Conservation (phyloP, 139 green algal species). For the Ettlia oleoabundans region DNA sequence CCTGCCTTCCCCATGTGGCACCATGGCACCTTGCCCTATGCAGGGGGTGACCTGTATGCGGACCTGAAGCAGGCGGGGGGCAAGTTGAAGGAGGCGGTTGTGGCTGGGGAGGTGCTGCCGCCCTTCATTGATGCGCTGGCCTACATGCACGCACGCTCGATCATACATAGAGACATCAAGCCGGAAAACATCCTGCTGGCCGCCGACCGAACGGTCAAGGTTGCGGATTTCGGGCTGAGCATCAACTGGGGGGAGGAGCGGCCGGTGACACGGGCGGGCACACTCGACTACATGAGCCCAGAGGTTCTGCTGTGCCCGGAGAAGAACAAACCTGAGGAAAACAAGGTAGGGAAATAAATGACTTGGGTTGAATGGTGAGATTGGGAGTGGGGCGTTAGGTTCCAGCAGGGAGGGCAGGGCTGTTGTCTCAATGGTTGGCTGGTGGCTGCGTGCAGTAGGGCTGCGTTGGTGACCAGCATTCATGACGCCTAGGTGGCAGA, state of each 20-base stretch:
- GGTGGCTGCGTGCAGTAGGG: background rate
- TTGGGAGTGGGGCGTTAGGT: background rate
- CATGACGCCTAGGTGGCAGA: too few relatives aligned
- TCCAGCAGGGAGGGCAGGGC: background rate
- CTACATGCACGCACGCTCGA: slow-evolving; percentile 60
- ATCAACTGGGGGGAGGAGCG: slow-evolving; percentile 60
- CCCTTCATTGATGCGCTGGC: slow-evolving; percentile 82
- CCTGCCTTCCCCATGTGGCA: background rate
- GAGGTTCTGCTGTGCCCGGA: slow-evolving; percentile 57
- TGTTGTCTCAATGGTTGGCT: background rate
- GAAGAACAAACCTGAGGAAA: slow-evolving; percentile 77
- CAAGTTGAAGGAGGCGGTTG: slow-evolving; percentile 61
- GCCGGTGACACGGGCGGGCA: slow-evolving; percentile 61
- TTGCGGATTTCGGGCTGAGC: slow-evolving; percentile 73
- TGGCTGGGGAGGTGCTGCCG: slow-evolving; percentile 64
- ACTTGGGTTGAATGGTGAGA: too few relatives aligned
- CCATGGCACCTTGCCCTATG: too few relatives aligned
- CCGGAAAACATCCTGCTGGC: slow-evolving; percentile 91
- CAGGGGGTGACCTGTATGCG: slow-evolving; percentile 83
- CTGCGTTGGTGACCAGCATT: background rate
- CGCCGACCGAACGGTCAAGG: slow-evolving; percentile 40
- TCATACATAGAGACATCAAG: slow-evolving; percentile 83
- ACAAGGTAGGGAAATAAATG: slow-evolving; percentile 75
- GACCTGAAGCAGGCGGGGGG: slow-evolving; percentile 71
- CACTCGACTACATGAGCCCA: slow-evolving; percentile 45